Evolutionary conservation across 345 rosid genomes (phyloP), one percentile per base, ranked within the genome.

Genomic region (Citrus medica): DNA sequence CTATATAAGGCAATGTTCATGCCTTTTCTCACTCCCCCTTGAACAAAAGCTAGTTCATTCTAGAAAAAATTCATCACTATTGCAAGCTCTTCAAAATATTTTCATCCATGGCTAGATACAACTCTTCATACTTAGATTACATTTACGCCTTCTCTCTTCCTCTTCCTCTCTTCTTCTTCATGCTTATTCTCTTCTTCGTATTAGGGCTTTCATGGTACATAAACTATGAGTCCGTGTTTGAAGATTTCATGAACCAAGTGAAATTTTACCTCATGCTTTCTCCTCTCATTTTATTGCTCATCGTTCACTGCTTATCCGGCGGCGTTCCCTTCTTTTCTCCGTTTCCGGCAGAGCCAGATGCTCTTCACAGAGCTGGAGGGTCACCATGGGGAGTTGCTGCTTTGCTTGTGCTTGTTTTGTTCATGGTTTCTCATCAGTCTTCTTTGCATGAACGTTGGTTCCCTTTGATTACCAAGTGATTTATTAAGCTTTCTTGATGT

Each of bases 361-460:
- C 92, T 1, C 74, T 89, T 30, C 95, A 89, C 62, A 61, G 89
- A 32, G 91, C 88, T 2, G 93, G 92, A 46, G 92, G 85, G 6
- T 84, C 91, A 6, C 90, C 93, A 0, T 87, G 90, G 86, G 95
- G 91, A 0, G 89, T 88, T 12, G 95, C 85, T 0, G 79, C 89
- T 17, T 42, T 91, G 79, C 92, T 91, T 28, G 84, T 87, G 12
- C 70, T 90, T 27, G 87, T 91, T 48, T 35, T 91, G 21, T 87
- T 78, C 81, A 81, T 91, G 91, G 74, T 91, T 72, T 84, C 93
- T 22, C 76, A 86, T 33, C 95, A 88, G 79, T 86, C 93, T 38
- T 80, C 83, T 24, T 78, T 88, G 48, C 93, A 85, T 22, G 88
- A 88, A 62, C 87, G 86, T 2, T 89, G 92, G 93, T 89, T 91